Conservation (phyloP, 768 basidiomycete genomes). For the Scleroderma citrinum region DNA sequence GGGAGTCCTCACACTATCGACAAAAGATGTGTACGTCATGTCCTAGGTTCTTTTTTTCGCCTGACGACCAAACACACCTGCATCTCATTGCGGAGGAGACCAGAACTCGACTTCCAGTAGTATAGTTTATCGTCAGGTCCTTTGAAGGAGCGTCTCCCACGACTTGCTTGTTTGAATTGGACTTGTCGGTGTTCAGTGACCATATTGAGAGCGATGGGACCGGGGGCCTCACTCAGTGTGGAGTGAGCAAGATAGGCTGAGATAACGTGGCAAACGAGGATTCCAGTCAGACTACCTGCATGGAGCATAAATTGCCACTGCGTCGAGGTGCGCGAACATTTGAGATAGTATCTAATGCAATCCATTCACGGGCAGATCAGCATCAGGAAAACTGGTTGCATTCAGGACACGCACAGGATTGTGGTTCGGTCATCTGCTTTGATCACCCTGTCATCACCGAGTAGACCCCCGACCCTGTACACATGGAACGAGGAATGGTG, state of each 20-base stretch:
- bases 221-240: slow-evolving; percentile 2
- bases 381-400: background rate
- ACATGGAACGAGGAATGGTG: slow-evolving; percentile 18
- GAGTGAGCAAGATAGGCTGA: slow-evolving; percentile 19
- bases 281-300: slow-evolving; percentile 13
- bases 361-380: background rate
- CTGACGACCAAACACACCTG: slow-evolving; percentile 7
- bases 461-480: slow-evolving; percentile 18
- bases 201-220: slow-evolving; percentile 12
- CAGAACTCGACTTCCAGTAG: slow-evolving; percentile 11
- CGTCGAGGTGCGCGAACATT: slow-evolving; percentile 10
- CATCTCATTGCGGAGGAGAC: slow-evolving; percentile 18
- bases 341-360: slow-evolving; percentile 20
- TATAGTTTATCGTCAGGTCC: slow-evolving; percentile 20
- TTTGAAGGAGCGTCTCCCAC: slow-evolving; percentile 16
- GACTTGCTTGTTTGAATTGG: slow-evolving; percentile 8
- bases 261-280: slow-evolving; percentile 15
- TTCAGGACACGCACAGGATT: slow-evolving; percentile 9
- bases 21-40: background rate
- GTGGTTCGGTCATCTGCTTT: slow-evolving; percentile 22
- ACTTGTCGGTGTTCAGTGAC: slow-evolving; percentile 7
- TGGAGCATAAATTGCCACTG: slow-evolving; percentile 22
- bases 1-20: slow-evolving; percentile 13
- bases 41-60: background rate
- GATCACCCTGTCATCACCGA: slow-evolving; percentile 21